Base-by-base conservation (phyloP, 495 filamentous ascomycete species). In the Daldinia loculata region DNA sequence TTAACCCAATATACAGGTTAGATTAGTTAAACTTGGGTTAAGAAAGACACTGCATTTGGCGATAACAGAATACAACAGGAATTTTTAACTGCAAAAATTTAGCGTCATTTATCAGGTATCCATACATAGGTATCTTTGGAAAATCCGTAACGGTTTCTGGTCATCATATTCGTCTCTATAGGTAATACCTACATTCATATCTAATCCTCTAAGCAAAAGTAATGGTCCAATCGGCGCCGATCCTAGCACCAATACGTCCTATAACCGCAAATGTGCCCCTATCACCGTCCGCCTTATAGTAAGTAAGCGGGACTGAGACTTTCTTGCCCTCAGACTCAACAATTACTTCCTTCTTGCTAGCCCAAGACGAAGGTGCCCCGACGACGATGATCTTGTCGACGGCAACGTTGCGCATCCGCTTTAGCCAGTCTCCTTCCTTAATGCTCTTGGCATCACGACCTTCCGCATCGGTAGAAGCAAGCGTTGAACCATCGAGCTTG, bases 361-460 rank as follows among this genome's bases (percentile, higher is more conserved):
- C 85, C 94, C 92, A 97, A 24, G 81, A 85, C 56, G 84, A 79
- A 17, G 91, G 92, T 8, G 93, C 92, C 66, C 90, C 91, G 43
- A 98, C 86, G 26, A 99, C 66, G 14, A 99, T 81, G 38, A 98
- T 85, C 80, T 88, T 91, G 84, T 97, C 93, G 1, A 98, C 89
- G 6, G 84, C 76, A 29, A 98, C 93, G 30, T 81, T 81, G 36
- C 85, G 86, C 90, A 97, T 95, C 27, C 77, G 81, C 83, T 93
- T 92, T 61, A 92, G 74, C 80, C 91, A 98, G 22, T 84, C 86
- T 24, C 89, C 89, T 53, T 91, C 89, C 81, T 91, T 87, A 43
- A 89, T 82, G 17, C 82, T 85, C 75, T 85, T 84, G 19, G 74
- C 72, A 3, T 83, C 87, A 12, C 88, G 78, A 57, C 88, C 84